Evolutionary conservation across 2,329 filamentous ascomycete species (phyloP).

Genomic region (Verticillium zaregamsianum): DNA sequence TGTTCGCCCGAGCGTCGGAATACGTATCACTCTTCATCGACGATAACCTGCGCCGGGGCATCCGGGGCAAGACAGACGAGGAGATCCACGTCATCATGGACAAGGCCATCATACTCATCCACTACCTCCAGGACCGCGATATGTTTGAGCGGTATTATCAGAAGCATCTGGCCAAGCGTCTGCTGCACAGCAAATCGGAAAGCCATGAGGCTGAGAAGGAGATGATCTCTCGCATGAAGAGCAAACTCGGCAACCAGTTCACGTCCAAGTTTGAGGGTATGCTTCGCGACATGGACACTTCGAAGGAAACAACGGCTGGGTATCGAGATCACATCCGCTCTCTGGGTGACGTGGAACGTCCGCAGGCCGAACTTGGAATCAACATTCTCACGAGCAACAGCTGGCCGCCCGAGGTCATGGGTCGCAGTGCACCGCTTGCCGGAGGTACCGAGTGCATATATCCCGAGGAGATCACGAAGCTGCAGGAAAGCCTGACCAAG

Average conservation of each 20-base stretch:
- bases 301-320: constrained; percentile 71
- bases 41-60: constrained; percentile 89
- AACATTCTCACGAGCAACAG: constrained; percentile 88
- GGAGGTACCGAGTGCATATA: constrained; percentile 60
- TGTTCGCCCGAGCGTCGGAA: constrained; percentile 80
- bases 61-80: constrained; percentile 85
- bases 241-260: constrained; percentile 91
- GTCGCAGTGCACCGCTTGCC: constrained; percentile 48
- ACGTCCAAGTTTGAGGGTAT: constrained; percentile 92
- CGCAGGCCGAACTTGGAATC: constrained; percentile 73
- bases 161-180: constrained; percentile 83
- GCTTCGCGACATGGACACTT: constrained; percentile 94
- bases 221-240: constrained; percentile 96
- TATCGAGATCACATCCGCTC: constrained; percentile 66
- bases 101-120: constrained; percentile 81
- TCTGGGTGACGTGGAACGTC: constrained; percentile 47
- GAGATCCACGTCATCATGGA: constrained; percentile 83
- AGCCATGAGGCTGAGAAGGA: constrained; percentile 91
- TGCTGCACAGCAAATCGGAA: constrained; percentile 84
- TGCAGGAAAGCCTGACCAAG: constrained; percentile 81
- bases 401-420: constrained; percentile 91
- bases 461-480: constrained; percentile 65
- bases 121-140: constrained; percentile 88
- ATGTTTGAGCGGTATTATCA: constrained; percentile 97
- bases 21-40: constrained; percentile 96